Percentiles rank a stretch among this genome's conserved stretches.
These are phyloP conservation scores for Orychophragmus violaceus DNA, from an alignment of 345 rosid species.

Conservation along the genomic window DNA sequence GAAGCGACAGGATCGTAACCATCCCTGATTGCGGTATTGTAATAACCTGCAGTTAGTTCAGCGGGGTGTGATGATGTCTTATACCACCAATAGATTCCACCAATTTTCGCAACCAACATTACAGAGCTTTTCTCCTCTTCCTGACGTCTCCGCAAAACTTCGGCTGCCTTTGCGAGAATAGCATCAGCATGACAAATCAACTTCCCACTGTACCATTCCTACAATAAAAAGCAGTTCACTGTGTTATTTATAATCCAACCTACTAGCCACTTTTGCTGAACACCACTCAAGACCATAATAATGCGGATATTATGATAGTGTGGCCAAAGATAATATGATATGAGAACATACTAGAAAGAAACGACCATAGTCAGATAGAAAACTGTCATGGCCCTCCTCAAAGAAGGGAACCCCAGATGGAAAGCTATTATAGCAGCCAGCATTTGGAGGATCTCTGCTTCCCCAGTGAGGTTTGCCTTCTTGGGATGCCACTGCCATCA, in stretches of 20 bases:
- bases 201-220: slow-evolving; percentile 76
- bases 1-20: slow-evolving; percentile 62
- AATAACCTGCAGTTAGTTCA: slow-evolving; percentile 59
- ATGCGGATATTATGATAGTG: background rate
- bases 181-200: slow-evolving; percentile 70
- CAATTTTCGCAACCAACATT: slow-evolving; percentile 54
- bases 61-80: slow-evolving; percentile 57
- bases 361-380: slow-evolving; percentile 63
- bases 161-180: slow-evolving; percentile 55
- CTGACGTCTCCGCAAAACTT: slow-evolving; percentile 41
- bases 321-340: background rate
- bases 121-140: slow-evolving; percentile 40
- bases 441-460: slow-evolving; percentile 47
- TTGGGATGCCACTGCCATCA: slow-evolving; percentile 56
- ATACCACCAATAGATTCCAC: slow-evolving; percentile 68
- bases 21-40: slow-evolving; percentile 53
- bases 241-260: background rate
- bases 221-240: slow-evolving; percentile 15
- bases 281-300: slow-evolving; percentile 1
- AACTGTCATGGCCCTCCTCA: slow-evolving; percentile 58
- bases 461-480: slow-evolving; percentile 66
- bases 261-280: slow-evolving; percentile 4
- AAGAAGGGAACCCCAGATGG: slow-evolving; percentile 55
- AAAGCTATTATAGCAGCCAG: slow-evolving; percentile 60
- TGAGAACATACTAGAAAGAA: slow-evolving; percentile 53